A percentile compares a stretch with the other conserved stretches of the same genome.
phyloP scores from a whole-genome alignment of 441 rosid genomes.

The Pelargonium citronellum region DNA sequence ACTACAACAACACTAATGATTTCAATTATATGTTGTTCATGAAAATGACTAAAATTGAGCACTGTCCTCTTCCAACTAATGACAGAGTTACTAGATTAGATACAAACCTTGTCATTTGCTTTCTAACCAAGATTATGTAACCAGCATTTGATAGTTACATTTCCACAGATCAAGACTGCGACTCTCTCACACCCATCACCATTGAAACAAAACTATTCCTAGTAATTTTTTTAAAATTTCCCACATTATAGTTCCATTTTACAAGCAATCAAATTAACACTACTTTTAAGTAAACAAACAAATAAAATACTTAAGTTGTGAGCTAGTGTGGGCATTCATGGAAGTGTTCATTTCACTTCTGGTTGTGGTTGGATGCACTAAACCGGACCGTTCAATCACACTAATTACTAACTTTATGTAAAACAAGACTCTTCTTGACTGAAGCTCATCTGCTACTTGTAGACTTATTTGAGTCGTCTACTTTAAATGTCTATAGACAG shows the following conservation, averaged over 20 bases:
- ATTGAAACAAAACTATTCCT: too few species aligned
- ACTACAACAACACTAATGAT: neutral
- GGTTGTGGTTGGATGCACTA: too few species aligned
- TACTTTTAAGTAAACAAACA: too few species aligned
- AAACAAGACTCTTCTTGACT: too few species aligned
- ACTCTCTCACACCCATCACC: neutral
- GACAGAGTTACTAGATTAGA: neutral
- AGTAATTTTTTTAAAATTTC: neutral
- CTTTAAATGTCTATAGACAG: too few species aligned
- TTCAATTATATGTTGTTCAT: neutral
- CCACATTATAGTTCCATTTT: neutral
- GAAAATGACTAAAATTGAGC: neutral
- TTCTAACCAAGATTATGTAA: neutral
- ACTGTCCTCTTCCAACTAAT: slow-evolving; percentile 3
- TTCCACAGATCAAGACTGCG: neutral
- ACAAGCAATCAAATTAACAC: neutral
- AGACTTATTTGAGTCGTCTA: too few species aligned
- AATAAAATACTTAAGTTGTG: too few species aligned
- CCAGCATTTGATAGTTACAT: neutral
- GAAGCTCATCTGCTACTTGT: too few species aligned
- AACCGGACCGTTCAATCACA: too few species aligned
- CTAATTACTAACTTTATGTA: too few species aligned
- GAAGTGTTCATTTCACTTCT: too few species aligned
- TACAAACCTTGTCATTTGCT: neutral
- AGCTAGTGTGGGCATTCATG: too few species aligned